Percentiles rank a stretch among this genome's conserved stretches.
phyloP scores from a whole-genome alignment of 768 basidiomycete genomes.

The Termitomyces sp. region DNA sequence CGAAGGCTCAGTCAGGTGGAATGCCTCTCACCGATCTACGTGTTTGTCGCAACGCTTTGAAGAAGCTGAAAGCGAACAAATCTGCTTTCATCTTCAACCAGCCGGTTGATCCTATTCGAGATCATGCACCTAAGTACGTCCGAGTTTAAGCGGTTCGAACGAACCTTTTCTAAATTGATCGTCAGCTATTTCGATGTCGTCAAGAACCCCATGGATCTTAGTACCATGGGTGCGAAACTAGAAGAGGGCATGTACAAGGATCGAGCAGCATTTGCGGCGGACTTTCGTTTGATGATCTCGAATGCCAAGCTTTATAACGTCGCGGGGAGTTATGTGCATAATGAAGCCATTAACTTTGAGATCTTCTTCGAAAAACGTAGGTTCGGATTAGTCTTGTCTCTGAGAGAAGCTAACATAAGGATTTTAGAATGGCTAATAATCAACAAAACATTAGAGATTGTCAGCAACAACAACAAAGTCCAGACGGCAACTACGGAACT shows the following conservation, averaged over 20 bases:
- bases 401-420: background rate
- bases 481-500: slow-evolving; percentile 21
- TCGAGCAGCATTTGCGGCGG: slow-evolving; percentile 77
- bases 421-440: slow-evolving; percentile 79
- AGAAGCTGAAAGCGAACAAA: slow-evolving; percentile 76
- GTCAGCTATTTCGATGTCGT: slow-evolving; percentile 85
- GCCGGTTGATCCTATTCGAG: slow-evolving; percentile 95
- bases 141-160: background rate
- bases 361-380: slow-evolving; percentile 81
- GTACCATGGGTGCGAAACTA: slow-evolving; percentile 82
- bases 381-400: slow-evolving; percentile 18
- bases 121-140: slow-evolving; percentile 80
- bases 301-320: slow-evolving; percentile 89
- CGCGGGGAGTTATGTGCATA: slow-evolving; percentile 64
- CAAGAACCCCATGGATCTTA: slow-evolving; percentile 92
- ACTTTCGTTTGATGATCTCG: slow-evolving; percentile 81
- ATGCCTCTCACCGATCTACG: slow-evolving; percentile 74
- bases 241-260: slow-evolving; percentile 83
- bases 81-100: slow-evolving; percentile 70
- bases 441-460: slow-evolving; percentile 74
- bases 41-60: slow-evolving; percentile 70
- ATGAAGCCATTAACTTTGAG: slow-evolving; percentile 72
- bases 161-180: slow-evolving; percentile 8
- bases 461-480: slow-evolving; percentile 24
- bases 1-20: slow-evolving; percentile 71